phyloP scores from a whole-genome alignment of 768 basidiomycete genomes.

The Rubroboletus satanas region DNA sequence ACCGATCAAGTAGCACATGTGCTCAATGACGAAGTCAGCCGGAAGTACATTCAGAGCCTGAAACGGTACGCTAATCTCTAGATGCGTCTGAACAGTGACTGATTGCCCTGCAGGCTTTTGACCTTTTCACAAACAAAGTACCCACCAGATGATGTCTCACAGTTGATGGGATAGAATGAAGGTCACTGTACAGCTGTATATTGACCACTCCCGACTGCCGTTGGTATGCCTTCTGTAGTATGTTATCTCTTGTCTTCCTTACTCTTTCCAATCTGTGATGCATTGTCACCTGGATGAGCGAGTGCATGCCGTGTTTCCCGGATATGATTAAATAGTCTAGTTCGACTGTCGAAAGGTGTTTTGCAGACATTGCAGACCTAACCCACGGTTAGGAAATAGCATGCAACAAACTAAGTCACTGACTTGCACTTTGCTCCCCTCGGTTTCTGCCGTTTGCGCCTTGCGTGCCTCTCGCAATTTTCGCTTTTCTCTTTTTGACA shows the following conservation, averaged over 20 bases:
- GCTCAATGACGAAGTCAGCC: slow-evolving; percentile 95
- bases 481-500: slow-evolving; percentile 81
- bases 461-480: slow-evolving; percentile 75
- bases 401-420: slow-evolving; percentile 1
- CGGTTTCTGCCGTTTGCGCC: slow-evolving; percentile 21
- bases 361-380: slow-evolving; percentile 68
- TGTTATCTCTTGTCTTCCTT: slow-evolving; percentile 28
- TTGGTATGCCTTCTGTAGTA: slow-evolving; percentile 8
- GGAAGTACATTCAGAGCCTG: slow-evolving; percentile 97
- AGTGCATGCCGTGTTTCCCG: slow-evolving; percentile 66
- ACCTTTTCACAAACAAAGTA: slow-evolving; percentile 97
- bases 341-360: slow-evolving; percentile 59
- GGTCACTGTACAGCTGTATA: background rate
- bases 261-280: slow-evolving; percentile 33
- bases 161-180: slow-evolving; percentile 73
- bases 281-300: slow-evolving; percentile 35
- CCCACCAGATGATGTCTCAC: slow-evolving; percentile 87
- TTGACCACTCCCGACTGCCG: background rate
- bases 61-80: slow-evolving; percentile 63
- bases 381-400: slow-evolving; percentile 6
- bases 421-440: slow-evolving; percentile 5
- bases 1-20: slow-evolving; percentile 97
- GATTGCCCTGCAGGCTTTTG: slow-evolving; percentile 56
- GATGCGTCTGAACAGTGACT: background rate
- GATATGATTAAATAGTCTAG: slow-evolving; percentile 73